phyloP scores from a whole-genome alignment of 202 grass and related monocot genomes.

The Saccharum hybrid region DNA sequence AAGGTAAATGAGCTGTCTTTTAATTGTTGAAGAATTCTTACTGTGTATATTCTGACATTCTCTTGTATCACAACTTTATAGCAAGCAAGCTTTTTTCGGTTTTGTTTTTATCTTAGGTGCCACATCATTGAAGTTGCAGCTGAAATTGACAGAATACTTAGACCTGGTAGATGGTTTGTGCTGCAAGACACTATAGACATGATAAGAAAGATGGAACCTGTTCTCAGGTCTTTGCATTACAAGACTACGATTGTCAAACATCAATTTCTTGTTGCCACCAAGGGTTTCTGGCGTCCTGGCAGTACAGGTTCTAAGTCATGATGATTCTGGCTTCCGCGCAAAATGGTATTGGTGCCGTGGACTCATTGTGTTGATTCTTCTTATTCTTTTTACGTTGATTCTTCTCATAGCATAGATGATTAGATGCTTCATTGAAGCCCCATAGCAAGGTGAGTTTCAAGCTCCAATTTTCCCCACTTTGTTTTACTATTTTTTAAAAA shows the following conservation, averaged over 20 bases:
- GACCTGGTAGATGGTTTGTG: slow-evolving; percentile 83
- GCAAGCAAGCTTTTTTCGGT: slow-evolving; percentile 20
- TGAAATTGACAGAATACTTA: slow-evolving; percentile 88
- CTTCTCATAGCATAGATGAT: slow-evolving; percentile 35
- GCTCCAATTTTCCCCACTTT: not conserved
- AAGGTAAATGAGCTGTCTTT: slow-evolving; percentile 53
- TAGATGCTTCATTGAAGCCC: not conserved
- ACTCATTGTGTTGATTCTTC: slow-evolving; percentile 23
- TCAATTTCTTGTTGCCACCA: slow-evolving; percentile 75
- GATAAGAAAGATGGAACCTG: slow-evolving; percentile 63
- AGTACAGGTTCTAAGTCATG: slow-evolving; percentile 36
- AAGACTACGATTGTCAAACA: slow-evolving; percentile 57
- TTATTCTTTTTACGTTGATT: slow-evolving; percentile 36
- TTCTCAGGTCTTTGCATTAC: slow-evolving; percentile 78
- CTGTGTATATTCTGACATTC: slow-evolving; percentile 13
- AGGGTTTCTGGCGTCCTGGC: slow-evolving; percentile 76
- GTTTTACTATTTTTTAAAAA: not conserved
- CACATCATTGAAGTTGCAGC: slow-evolving; percentile 63
- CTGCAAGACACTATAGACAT: slow-evolving; percentile 62
- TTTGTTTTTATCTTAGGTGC: slow-evolving; percentile 61
- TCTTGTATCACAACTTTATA: slow-evolving; percentile 1
- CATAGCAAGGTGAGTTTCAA: slow-evolving; percentile 22
- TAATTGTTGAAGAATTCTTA: slow-evolving; percentile 26
- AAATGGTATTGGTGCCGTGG: slow-evolving; percentile 1
- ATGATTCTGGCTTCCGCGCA: slow-evolving; percentile 17